Percentiles rank a stretch among this genome's conserved stretches.
phyloP scores from a whole-genome alignment of 2,329 filamentous ascomycete species.

The Epichloe gansuensis region DNA sequence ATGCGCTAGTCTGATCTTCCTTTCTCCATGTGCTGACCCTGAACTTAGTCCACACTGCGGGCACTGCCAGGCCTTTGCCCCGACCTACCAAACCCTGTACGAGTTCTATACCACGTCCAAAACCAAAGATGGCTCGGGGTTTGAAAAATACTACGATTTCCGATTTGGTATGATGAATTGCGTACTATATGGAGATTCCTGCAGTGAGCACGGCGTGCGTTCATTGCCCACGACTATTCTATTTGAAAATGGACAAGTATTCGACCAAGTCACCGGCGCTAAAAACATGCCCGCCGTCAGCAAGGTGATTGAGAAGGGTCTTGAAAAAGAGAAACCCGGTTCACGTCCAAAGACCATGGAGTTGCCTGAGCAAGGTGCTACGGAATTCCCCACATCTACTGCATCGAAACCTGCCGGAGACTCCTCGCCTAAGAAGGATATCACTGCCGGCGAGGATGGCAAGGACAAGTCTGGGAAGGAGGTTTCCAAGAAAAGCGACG shows the following conservation, averaged over 20 bases:
- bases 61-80: slow-evolving; percentile 70
- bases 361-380: slow-evolving; percentile 60
- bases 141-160: slow-evolving; percentile 77
- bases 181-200: slow-evolving; percentile 68
- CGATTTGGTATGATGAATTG: slow-evolving; percentile 82
- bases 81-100: slow-evolving; percentile 82
- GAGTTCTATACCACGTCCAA: slow-evolving; percentile 90
- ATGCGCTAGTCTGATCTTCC: background rate
- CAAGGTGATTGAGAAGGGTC: slow-evolving; percentile 56
- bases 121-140: slow-evolving; percentile 47
- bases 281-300: slow-evolving; percentile 56
- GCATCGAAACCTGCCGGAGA: slow-evolving; percentile 19
- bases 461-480: slow-evolving; percentile 18
- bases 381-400: slow-evolving; percentile 23
- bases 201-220: slow-evolving; percentile 50
- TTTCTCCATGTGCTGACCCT: slow-evolving; percentile 13
- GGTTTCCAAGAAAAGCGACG: slow-evolving; percentile 13
- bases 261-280: slow-evolving; percentile 50
- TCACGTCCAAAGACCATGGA: slow-evolving; percentile 56
- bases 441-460: slow-evolving; percentile 8
- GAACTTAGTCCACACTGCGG: slow-evolving; percentile 42
- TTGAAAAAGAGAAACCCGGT: slow-evolving; percentile 71
- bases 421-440: slow-evolving; percentile 14
- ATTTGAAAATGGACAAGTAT: slow-evolving; percentile 62
- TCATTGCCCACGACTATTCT: slow-evolving; percentile 68